Evolutionary conservation across 1,284 basidiomycete genomes (phyloP).

Genomic region (Puccinia novopanici): DNA sequence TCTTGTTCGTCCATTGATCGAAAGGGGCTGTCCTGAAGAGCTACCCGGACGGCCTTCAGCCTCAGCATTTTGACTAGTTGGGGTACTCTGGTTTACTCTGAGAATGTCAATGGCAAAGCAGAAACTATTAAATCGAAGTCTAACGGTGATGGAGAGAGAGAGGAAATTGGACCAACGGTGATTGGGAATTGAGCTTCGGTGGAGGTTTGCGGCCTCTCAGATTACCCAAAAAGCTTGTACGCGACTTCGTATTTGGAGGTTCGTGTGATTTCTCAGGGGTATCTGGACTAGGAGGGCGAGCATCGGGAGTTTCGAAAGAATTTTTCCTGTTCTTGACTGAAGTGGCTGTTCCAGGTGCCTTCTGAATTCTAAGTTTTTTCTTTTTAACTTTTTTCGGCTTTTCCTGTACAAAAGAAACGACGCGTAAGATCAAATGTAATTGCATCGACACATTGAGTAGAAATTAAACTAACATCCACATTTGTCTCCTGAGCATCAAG

Average conservation of each 20-base stretch:
- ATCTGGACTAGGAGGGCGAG: neutral
- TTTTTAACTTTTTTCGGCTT: conserved; percentile 26
- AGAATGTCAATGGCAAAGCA: neutral
- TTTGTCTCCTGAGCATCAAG: neutral
- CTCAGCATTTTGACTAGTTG: neutral
- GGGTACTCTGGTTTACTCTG: neutral
- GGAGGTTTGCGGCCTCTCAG: conserved; percentile 38
- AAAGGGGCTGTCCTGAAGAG: neutral
- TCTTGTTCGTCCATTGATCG: conserved; percentile 1
- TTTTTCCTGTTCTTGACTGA: conserved; percentile 12
- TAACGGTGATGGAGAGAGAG: neutral
- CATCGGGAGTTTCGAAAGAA: conserved; percentile 3
- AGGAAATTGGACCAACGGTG: conserved; percentile 12
- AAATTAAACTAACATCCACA: neutral
- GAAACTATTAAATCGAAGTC: neutral
- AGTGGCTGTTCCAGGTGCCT: conserved; percentile 8
- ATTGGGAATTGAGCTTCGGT: conserved; percentile 11
- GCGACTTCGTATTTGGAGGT: neutral
- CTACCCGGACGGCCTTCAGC: conserved; percentile 5
- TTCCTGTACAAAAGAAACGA: neutral
- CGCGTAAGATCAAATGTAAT: neutral
- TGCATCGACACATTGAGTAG: neutral
- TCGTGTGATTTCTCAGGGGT: conserved; percentile 7
- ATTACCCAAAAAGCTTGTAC: conserved; percentile 43
- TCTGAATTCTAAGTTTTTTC: neutral